Percentiles rank a stretch among this genome's conserved stretches.
phyloP scores from a whole-genome alignment of 176 grass and related monocot species.

The Stipa capillata region DNA sequence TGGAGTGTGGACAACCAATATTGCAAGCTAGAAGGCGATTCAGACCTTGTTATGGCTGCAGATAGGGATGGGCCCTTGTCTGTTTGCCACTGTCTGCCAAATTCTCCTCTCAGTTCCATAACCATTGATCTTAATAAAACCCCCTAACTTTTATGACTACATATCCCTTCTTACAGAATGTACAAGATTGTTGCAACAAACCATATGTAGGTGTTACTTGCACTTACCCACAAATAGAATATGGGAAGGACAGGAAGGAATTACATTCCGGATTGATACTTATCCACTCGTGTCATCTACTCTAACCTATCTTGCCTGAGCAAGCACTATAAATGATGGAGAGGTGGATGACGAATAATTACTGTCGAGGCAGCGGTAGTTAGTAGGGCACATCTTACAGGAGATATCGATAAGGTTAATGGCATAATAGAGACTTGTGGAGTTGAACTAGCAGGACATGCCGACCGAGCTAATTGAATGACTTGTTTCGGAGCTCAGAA shows the following conservation, averaged over 20 bases:
- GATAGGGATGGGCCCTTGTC: slow-evolving; percentile 31
- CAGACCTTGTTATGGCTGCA: slow-evolving; percentile 16
- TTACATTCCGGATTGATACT: neutral
- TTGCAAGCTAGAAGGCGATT: neutral
- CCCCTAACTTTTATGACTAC: neutral
- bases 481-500: neutral
- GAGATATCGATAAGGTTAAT: neutral
- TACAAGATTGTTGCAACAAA: neutral
- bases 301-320: neutral
- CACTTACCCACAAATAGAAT: neutral
- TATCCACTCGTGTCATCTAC: neutral
- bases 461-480: neutral
- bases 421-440: neutral
- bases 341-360: neutral
- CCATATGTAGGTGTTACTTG: neutral
- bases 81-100: slow-evolving; percentile 11
- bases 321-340: neutral
- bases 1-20: slow-evolving; percentile 13
- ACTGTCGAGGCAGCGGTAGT: neutral
- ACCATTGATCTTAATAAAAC: neutral
- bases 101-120: slow-evolving; percentile 8
- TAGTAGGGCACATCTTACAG: neutral
- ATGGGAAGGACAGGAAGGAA: neutral
- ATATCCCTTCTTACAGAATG: neutral
- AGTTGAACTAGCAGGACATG: neutral